A percentile compares a stretch with the other conserved stretches of the same genome.
Evolutionary conservation across 2,329 filamentous ascomycete genomes (phyloP).

Genomic region (Tolypocladium ophioglossoides): DNA sequence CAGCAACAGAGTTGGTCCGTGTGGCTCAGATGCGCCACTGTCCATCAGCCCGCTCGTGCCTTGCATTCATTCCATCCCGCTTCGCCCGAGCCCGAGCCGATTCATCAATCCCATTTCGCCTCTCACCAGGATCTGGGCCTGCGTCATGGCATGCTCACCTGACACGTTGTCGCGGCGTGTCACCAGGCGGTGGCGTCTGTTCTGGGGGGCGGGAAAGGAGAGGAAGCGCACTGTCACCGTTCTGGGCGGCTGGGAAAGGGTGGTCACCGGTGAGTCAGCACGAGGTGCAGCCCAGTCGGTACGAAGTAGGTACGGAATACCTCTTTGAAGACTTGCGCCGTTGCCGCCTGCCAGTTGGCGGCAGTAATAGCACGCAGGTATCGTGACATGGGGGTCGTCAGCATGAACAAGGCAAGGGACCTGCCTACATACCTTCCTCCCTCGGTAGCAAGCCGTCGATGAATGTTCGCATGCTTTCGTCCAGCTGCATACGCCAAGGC

Average conservation of each 20-base stretch:
- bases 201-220: background rate
- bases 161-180: conserved; percentile 14
- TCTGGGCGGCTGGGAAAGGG: background rate
- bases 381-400: too few relatives aligned
- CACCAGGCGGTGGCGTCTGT: conserved; percentile 18
- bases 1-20: background rate
- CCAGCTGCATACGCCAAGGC: background rate
- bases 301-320: background rate
- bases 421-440: too few relatives aligned
- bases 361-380: background rate
- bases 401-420: background rate
- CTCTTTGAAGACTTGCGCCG: conserved; percentile 3
- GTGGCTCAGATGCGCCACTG: too few relatives aligned
- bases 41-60: background rate
- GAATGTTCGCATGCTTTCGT: too few relatives aligned
- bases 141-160: conserved; percentile 11
- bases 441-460: background rate
- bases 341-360: conserved; percentile 1
- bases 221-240: background rate
- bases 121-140: background rate
- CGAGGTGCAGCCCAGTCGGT: background rate
- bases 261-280: background rate
- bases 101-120: background rate
- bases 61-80: background rate
- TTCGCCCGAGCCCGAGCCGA: background rate